Evolutionary conservation across 352 stramenopile genomes (phyloP), one percentile per base, ranked within the genome.

Genomic region (Blastocystis hominis): DNA sequence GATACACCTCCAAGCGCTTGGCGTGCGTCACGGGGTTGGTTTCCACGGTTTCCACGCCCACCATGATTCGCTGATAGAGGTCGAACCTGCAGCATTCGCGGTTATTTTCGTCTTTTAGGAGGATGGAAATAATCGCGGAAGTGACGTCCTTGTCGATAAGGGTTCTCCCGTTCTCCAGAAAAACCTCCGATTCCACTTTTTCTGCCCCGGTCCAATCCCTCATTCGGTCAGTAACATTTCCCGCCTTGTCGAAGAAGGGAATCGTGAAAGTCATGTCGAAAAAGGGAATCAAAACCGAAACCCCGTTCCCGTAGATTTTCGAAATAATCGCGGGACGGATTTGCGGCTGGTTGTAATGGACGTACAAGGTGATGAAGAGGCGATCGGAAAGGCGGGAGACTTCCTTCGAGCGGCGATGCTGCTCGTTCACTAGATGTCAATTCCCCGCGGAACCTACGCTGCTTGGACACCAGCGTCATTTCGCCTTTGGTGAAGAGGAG

Each of bases 371-470:
- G 38, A 86, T 46, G 47, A 63, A 86, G 20, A 86, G 59, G 20
- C 20, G 40, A 17, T 86, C 63, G 40, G 46, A 75, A 3, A 76
- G 13, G 6, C 44, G 63, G 13, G 59, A 50, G 15, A 77, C 63
- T 9, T 68, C 20, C 46, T 86, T 86, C 17, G 76, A 50, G 4
- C 40, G 20, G 5, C 76, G 76, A 50, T 86, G 44, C 63, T 86
- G 76, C 10, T 75, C 9, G 61, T 86, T 86, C n/a, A 86, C 76
- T 86, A 77, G n/a, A 9, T 9, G 40, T 70, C 3, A 76, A 36
- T 7, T 1, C 5, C 4, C 3, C 3, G 30, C 0, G 63, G 40
- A 9, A 13, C 17, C 2, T 56, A 86, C 76, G 24, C 10, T 76
- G 76, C 30, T 76, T 69, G 3, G 63, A 38, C 47, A 72, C 13